Percentiles rank a stretch among this genome's conserved stretches.
Evolutionary conservation across 176 grass and related monocot genomes (phyloP).

Genomic region (Thinopyrum elongatum): DNA sequence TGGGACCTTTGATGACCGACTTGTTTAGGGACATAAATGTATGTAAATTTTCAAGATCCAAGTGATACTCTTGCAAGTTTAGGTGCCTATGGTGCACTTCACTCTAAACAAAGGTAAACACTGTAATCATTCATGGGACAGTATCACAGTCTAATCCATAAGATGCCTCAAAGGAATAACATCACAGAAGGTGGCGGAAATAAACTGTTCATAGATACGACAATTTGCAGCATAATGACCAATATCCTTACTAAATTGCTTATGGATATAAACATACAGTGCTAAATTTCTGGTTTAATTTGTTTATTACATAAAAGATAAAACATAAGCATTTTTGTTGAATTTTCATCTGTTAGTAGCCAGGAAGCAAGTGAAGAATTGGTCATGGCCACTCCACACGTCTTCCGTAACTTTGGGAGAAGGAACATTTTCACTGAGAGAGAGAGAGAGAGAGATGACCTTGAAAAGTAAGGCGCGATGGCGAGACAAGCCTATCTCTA

Average conservation of each 20-base stretch:
- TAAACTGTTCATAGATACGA: background rate
- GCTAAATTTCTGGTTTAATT: background rate
- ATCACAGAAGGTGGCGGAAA: background rate
- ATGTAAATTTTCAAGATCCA: background rate
- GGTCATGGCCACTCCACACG: background rate
- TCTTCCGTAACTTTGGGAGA: background rate
- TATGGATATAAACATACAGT: background rate
- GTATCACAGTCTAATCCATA: background rate
- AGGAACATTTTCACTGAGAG: background rate
- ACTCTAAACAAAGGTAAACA: conserved; percentile 2
- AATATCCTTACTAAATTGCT: conserved; percentile 8
- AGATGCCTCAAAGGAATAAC: conserved; percentile 18
- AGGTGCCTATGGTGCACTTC: background rate
- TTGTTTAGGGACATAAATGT: conserved; percentile 1
- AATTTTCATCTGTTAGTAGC: background rate
- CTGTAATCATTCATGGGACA: background rate
- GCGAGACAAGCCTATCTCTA: conserved; percentile 84
- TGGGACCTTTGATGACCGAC: background rate
- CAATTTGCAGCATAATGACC: background rate
- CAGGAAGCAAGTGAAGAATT: conserved; percentile 13
- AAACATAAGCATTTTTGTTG: background rate
- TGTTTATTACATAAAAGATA: background rate
- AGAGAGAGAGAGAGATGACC: conserved; percentile 35
- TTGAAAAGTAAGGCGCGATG: conserved; percentile 92
- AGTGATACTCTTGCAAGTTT: background rate